phyloP scores from a whole-genome alignment of 164 flowering plant genomes.

The Houttuynia cordata region DNA sequence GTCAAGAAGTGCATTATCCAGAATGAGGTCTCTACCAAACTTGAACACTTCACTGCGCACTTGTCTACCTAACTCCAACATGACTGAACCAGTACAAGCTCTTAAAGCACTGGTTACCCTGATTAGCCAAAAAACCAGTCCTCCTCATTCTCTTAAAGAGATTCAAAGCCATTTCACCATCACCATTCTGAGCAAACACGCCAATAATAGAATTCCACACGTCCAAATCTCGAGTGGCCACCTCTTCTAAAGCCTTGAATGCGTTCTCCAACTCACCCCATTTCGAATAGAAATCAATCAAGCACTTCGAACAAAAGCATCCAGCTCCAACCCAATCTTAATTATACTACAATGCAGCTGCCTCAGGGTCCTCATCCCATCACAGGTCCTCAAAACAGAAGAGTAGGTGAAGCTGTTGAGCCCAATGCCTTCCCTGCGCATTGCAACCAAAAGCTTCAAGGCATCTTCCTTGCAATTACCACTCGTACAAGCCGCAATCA shows the following conservation, averaged over 20 bases:
- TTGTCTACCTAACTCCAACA: constrained; percentile 78
- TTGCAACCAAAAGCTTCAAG: constrained; percentile 34
- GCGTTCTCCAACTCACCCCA: constrained; percentile 42
- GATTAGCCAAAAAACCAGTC: constrained; percentile 50
- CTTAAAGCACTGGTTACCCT: constrained; percentile 62
- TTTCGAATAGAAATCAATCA: constrained; percentile 65
- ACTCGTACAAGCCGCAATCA: constrained; percentile 54
- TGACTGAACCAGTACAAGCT: constrained; percentile 63
- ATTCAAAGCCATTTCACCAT: constrained; percentile 57
- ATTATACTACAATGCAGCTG: constrained; percentile 57
- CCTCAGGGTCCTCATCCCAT: constrained; percentile 26
- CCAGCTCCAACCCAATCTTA: constrained; percentile 56
- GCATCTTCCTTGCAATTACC: constrained; percentile 29
- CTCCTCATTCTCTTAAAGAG: constrained; percentile 63
- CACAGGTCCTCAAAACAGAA: constrained; percentile 62
- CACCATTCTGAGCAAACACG: constrained; percentile 66
- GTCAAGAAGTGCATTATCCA: constrained; percentile 75
- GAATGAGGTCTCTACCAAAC: constrained; percentile 51
- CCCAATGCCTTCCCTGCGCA: constrained; percentile 56
- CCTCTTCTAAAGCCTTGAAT: constrained; percentile 45
- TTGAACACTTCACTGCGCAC: constrained; percentile 70
- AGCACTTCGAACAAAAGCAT: constrained; percentile 77
- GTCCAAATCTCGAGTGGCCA: constrained; percentile 55
- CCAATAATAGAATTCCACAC: constrained; percentile 88
- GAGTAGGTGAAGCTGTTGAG: constrained; percentile 80